Conservation (phyloP, 192 early-diverging fungal species). For the Podila clonocystis region DNA sequence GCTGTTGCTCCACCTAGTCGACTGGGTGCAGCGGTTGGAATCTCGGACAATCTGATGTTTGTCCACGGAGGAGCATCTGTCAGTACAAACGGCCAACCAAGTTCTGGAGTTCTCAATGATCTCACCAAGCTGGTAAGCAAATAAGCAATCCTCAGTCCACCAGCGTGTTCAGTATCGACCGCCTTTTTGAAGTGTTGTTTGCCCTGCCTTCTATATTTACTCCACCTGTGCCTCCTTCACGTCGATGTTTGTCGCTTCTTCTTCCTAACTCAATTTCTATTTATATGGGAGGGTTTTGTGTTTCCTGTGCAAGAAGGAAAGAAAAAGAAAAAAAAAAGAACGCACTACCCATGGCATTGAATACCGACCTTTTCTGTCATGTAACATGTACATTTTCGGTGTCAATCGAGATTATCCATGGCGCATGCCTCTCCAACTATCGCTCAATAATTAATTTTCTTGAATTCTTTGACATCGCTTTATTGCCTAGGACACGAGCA, state of each 20-base stretch:
- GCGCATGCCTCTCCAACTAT: too few relatives aligned
- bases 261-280: conserved; percentile 12
- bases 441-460: too few relatives aligned
- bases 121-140: conserved; percentile 40
- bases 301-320: not conserved
- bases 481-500: conserved; percentile 47
- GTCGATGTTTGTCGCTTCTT: not conserved
- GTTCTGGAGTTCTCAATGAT: conserved; percentile 31
- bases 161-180: not conserved
- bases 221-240: too few relatives aligned
- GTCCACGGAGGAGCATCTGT: conserved; percentile 31
- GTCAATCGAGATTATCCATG: too few relatives aligned
- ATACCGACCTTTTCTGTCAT: not conserved
- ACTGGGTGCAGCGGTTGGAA: conserved; percentile 35
- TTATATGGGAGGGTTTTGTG: not conserved
- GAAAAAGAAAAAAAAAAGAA: not conserved
- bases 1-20: conserved; percentile 36
- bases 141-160: too few relatives aligned
- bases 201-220: not conserved
- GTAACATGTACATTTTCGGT: too few relatives aligned
- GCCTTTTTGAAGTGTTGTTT: not conserved
- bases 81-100: conserved; percentile 20
- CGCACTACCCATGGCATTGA: not conserved
- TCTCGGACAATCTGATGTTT: conserved; percentile 21
- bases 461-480: not conserved